These are phyloP conservation scores for Jacaranda copaia DNA, from an alignment of 257 asterid species.

Conservation along the genomic window DNA sequence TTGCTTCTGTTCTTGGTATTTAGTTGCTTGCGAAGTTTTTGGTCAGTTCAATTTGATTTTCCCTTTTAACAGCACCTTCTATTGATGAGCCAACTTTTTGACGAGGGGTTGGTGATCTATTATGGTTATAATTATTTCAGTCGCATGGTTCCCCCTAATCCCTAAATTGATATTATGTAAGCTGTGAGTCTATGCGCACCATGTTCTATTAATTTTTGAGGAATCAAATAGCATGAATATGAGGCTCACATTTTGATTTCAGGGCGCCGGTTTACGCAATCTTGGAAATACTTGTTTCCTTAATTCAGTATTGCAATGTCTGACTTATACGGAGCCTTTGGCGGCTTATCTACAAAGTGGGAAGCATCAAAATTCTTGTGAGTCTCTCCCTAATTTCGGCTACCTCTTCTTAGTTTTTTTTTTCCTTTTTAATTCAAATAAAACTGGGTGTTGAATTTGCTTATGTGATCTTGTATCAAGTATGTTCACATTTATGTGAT, in stretches of 20 bases:
- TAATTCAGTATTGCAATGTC: constrained; percentile 91
- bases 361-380: constrained; percentile 91
- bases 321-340: constrained; percentile 96
- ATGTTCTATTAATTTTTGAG: constrained; percentile 10
- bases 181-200: background rate
- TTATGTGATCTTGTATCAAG: background rate
- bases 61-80: background rate
- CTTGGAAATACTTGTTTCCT: constrained; percentile 98
- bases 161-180: background rate
- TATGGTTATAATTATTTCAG: background rate
- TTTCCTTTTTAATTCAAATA: background rate
- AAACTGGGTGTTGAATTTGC: background rate
- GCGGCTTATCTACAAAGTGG: constrained; percentile 99
- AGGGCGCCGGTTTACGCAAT: constrained; percentile 99
- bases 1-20: constrained; percentile 8
- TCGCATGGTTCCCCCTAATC: background rate
- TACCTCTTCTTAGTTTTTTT: background rate
- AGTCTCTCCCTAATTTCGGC: constrained; percentile 44
- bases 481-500: background rate
- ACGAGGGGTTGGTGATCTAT: background rate
- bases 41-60: constrained; percentile 5
- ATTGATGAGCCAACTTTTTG: background rate
- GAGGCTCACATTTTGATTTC: constrained; percentile 41
- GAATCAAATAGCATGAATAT: constrained; percentile 29
- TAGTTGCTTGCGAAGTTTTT: background rate